Evolutionary conservation across 192 early-diverging fungal species (phyloP).

Genomic region (Backusella liffmaniae): DNA sequence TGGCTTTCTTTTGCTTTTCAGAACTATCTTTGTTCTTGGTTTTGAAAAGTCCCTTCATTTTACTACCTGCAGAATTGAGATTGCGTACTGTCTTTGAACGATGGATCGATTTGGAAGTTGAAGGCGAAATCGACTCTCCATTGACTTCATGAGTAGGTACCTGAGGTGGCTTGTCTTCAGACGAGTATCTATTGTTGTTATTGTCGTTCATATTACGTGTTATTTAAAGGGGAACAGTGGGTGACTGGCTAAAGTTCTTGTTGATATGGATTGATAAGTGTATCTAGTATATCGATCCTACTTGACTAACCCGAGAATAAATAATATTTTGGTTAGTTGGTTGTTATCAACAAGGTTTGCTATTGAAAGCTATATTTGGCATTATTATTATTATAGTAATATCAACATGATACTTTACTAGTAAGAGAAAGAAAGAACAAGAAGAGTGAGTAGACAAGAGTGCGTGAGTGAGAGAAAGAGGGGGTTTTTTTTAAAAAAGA

Average conservation of each 20-base stretch:
- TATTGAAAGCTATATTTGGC: not conserved
- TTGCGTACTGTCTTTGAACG: conserved; percentile 33
- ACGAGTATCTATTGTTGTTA: not conserved
- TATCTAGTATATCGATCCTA: not conserved
- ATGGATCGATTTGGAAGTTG: conserved; percentile 25
- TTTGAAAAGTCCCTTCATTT: conserved; percentile 27
- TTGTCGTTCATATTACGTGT: conserved; percentile 13
- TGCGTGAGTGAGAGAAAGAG: not conserved
- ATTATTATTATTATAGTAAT: not conserved
- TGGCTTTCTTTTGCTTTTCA: not conserved
- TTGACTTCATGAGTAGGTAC: not conserved
- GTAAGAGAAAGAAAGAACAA: not conserved
- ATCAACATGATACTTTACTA: not conserved
- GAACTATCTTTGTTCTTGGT: conserved; percentile 12
- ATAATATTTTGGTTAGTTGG: not conserved
- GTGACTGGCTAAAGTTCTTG: not conserved
- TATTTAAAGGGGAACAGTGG: not conserved
- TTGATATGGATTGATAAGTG: not conserved
- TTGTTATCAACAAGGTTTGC: not conserved
- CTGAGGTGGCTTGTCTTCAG: not conserved
- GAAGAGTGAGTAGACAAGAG: not conserved
- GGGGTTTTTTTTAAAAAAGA: not conserved
- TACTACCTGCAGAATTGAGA: conserved; percentile 26
- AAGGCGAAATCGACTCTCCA: not conserved
- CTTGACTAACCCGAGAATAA: not conserved